phyloP scores from a whole-genome alignment of 495 filamentous ascomycete genomes.

The Thermochaetoides thermophila region DNA sequence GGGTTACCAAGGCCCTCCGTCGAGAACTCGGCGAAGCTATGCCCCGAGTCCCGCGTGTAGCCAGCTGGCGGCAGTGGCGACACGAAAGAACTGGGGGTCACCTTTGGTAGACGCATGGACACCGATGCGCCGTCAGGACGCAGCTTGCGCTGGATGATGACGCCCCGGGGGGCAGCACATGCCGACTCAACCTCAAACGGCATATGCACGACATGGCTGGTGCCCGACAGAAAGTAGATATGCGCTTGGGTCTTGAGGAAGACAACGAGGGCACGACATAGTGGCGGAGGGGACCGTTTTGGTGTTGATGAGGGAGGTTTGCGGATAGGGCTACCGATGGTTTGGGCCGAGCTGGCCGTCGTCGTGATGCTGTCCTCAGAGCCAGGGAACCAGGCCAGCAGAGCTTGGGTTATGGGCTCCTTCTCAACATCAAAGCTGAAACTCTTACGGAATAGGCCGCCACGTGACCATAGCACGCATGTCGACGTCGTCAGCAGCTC shows the following conservation, averaged over 20 bases:
- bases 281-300: slow-evolving; percentile 7
- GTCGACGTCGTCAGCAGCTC: slow-evolving; percentile 73
- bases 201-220: slow-evolving; percentile 80
- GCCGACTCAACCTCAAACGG: slow-evolving; percentile 87
- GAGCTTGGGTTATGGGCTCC: slow-evolving; percentile 66
- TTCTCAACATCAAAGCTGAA: slow-evolving; percentile 80
- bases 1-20: slow-evolving; percentile 36
- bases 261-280: slow-evolving; percentile 67
- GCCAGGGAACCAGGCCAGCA: slow-evolving; percentile 66
- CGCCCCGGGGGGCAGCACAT: slow-evolving; percentile 63
- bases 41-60: slow-evolving; percentile 21
- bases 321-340: too few species aligned
- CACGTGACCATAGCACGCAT: slow-evolving; percentile 84
- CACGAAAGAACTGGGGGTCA: slow-evolving; percentile 71
- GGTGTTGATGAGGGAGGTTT: not conserved
- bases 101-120: slow-evolving; percentile 36
- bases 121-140: slow-evolving; percentile 25
- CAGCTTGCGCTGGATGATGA: slow-evolving; percentile 69
- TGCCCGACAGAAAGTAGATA: slow-evolving; percentile 77
- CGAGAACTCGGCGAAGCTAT: slow-evolving; percentile 36
- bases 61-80: slow-evolving; percentile 43
- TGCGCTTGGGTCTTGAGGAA: slow-evolving; percentile 88
- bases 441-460: slow-evolving; percentile 68
- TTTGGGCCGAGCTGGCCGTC: not conserved
- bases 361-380: slow-evolving; percentile 24